These are phyloP conservation scores for Curvularia lunata DNA, from an alignment of 2,329 filamentous ascomycete species.

Conservation along the genomic window DNA sequence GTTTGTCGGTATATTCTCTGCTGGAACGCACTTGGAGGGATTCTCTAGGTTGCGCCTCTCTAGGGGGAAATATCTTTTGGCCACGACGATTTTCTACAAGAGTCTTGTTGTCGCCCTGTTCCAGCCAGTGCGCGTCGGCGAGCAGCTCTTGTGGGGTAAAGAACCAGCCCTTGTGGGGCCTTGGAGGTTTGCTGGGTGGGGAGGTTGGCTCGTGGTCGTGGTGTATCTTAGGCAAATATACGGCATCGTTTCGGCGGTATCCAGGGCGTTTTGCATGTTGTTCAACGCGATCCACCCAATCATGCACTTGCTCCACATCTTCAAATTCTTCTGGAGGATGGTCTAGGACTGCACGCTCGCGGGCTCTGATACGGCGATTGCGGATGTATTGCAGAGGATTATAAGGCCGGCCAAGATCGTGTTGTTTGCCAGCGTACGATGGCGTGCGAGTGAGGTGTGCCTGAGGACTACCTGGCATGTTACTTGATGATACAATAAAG, in stretches of 20 bases:
- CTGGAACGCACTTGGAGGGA: slow-evolving; percentile 40
- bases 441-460: slow-evolving; percentile 49
- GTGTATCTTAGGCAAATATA: slow-evolving; percentile 43
- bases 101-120: slow-evolving; percentile 79
- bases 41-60: slow-evolving; percentile 34
- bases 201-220: slow-evolving; percentile 32
- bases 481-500: slow-evolving; percentile 48
- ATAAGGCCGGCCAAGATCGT: slow-evolving; percentile 72
- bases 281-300: slow-evolving; percentile 77
- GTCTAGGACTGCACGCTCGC: slow-evolving; percentile 77
- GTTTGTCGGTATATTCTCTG: slow-evolving; percentile 44
- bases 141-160: slow-evolving; percentile 84
- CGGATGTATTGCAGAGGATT: slow-evolving; percentile 93
- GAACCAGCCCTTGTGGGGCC: slow-evolving; percentile 83
- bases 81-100: slow-evolving; percentile 82
- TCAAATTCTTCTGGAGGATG: slow-evolving; percentile 78
- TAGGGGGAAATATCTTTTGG: slow-evolving; percentile 67
- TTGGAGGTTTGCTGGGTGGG: slow-evolving; percentile 63
- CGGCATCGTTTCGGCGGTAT: slow-evolving; percentile 48
- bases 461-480: slow-evolving; percentile 51
- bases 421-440: slow-evolving; percentile 47
- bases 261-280: slow-evolving; percentile 49
- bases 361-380: slow-evolving; percentile 82
- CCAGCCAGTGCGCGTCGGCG: slow-evolving; percentile 89
- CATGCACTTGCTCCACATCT: slow-evolving; percentile 71